Conservation (phyloP, 2,329 filamentous ascomycete genomes). For the Samsoniella hepiali region DNA sequence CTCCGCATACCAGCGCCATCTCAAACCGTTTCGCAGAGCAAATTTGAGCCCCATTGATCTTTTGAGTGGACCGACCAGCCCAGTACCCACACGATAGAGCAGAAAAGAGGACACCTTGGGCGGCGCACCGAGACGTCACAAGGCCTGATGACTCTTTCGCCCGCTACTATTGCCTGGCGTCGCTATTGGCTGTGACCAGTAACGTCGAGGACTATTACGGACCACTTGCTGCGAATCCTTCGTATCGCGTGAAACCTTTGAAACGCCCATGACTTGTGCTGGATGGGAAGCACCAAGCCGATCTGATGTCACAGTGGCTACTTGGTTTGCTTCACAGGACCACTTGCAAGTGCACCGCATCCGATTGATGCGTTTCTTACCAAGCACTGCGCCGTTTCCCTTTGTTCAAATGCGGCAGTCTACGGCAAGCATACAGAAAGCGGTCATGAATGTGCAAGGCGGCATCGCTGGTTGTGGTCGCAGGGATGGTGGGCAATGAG, state of each 20-base stretch:
- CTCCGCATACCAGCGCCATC: not conserved
- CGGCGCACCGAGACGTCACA: slow-evolving; percentile 9
- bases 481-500: not conserved
- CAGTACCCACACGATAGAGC: slow-evolving; percentile 7
- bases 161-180: not conserved
- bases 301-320: not conserved
- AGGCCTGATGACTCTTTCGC: slow-evolving; percentile 12
- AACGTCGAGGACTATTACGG: not conserved
- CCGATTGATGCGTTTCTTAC: not conserved
- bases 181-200: not conserved
- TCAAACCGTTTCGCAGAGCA: slow-evolving; percentile 4
- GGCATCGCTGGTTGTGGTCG: not conserved
- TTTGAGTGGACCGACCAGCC: slow-evolving; percentile 2
- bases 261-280: slow-evolving; percentile 10
- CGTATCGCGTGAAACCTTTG: slow-evolving; percentile 1
- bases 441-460: not conserved
- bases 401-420: not conserved
- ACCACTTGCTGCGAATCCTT: not conserved
- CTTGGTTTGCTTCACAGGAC: not conserved
- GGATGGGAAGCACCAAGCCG: not conserved
- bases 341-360: not conserved
- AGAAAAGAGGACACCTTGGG: slow-evolving; percentile 8
- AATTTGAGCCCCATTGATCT: slow-evolving; percentile 14
- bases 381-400: not conserved
- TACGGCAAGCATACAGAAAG: not conserved